A percentile compares a stretch with the other conserved stretches of the same genome.
phyloP scores from a whole-genome alignment of 805 yeast species.

The Lipomyces spencermartinsiae region DNA sequence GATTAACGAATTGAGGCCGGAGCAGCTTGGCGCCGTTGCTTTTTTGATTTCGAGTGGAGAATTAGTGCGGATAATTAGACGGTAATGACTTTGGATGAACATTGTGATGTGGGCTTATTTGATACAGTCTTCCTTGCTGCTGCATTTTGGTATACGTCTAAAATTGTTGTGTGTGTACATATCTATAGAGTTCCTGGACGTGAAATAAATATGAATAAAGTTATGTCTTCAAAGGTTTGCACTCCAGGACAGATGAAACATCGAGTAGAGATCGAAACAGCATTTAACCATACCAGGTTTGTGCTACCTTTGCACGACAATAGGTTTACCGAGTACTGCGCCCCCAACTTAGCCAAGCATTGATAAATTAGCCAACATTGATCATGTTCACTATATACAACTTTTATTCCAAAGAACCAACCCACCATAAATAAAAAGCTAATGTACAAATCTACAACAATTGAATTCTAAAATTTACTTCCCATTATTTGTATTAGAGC shows the following conservation, averaged over 20 bases:
- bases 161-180: neutral
- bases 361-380: neutral
- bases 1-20: neutral
- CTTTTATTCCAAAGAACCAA: neutral
- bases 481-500: conserved; percentile 43
- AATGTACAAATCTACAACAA: neutral
- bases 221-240: no score
- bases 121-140: neutral
- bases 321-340: no score
- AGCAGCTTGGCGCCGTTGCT: neutral
- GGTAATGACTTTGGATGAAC: neutral
- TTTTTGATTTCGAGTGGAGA: neutral
- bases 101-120: neutral
- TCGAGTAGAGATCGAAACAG: no score
- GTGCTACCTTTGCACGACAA: no score
- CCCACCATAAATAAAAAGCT: neutral
- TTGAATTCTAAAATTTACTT: neutral
- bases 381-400: neutral
- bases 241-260: no score
- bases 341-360: neutral
- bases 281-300: no score
- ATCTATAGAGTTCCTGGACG: neutral
- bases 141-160: neutral
- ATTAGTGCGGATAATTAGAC: neutral
- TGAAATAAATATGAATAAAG: neutral